Percentiles rank a stretch among this genome's conserved stretches.
Conservation (phyloP, 2,329 filamentous ascomycete genomes). For the Stemphylium vesicarium region DNA sequence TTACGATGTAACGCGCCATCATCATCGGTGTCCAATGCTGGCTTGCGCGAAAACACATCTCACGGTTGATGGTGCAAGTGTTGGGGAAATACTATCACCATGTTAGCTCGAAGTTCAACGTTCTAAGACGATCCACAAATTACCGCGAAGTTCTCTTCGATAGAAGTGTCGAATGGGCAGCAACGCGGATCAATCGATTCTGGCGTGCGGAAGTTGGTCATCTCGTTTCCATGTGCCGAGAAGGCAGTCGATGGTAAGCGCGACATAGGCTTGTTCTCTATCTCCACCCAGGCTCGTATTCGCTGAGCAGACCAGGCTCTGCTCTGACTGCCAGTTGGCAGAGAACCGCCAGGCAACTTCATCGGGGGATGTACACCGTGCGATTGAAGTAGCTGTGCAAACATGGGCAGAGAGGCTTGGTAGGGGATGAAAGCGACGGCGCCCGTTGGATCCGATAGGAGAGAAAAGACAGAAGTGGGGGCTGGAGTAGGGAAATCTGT, state of each 20-base stretch:
- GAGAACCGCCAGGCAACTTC: neutral
- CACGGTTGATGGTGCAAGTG: constrained; percentile 3
- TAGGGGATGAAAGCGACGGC: neutral
- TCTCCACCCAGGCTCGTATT: constrained; percentile 1
- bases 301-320: constrained; percentile 10
- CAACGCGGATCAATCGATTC: constrained; percentile 4
- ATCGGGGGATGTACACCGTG: neutral
- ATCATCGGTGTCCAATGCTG: neutral
- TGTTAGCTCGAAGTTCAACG: no score
- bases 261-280: neutral
- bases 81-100: neutral
- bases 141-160: constrained; percentile 12
- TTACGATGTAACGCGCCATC: constrained; percentile 1
- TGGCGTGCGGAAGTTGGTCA: constrained; percentile 7
- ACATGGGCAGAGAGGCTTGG: neutral
- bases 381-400: neutral
- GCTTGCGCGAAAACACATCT: constrained; percentile 5
- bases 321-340: neutral
- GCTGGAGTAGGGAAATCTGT: neutral
- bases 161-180: constrained; percentile 8
- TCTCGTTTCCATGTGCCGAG: constrained; percentile 1
- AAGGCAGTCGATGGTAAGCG: neutral
- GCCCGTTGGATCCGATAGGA: neutral
- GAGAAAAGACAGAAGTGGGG: neutral
- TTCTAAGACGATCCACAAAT: no score